Conservation (phyloP, 106 monocot species). For the Hemerocallis citrina region DNA sequence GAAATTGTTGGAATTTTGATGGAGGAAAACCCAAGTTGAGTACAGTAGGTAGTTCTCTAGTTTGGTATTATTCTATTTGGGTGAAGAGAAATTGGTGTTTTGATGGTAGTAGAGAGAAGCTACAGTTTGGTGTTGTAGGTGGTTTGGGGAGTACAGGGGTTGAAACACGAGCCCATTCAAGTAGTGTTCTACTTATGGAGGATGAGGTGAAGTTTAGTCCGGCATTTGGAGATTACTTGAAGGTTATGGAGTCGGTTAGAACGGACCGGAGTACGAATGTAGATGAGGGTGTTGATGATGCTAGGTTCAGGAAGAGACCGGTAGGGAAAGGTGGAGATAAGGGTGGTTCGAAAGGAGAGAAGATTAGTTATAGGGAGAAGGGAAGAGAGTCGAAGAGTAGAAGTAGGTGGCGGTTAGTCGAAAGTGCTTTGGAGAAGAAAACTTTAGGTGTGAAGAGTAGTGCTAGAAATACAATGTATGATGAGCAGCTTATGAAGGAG, state of each 20-base stretch:
- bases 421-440: conserved; percentile 29
- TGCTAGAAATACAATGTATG: not conserved
- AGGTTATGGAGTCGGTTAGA: conserved; percentile 67
- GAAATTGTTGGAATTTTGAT: conserved; percentile 6
- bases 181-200: conserved; percentile 24
- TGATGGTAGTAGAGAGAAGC: conserved; percentile 2
- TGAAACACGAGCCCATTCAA: conserved; percentile 11
- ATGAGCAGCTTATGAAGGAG: conserved; percentile 1
- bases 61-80: not conserved
- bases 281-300: conserved; percentile 7
- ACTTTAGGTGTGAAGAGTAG: conserved; percentile 1
- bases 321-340: not conserved
- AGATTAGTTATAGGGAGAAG: not conserved
- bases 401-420: conserved; percentile 29
- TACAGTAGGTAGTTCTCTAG: not conserved
- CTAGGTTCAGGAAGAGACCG: conserved; percentile 18
- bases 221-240: conserved; percentile 80
- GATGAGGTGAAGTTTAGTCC: conserved; percentile 73
- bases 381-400: conserved; percentile 1
- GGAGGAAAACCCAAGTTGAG: conserved; percentile 1
- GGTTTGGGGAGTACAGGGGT: conserved; percentile 23
- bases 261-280: conserved; percentile 34
- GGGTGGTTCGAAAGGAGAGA: not conserved
- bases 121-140: conserved; percentile 3
- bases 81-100: conserved; percentile 19